Base-by-base conservation (phyloP, 2,329 filamentous ascomycete species). In the Hymenoscyphus albidus region DNA sequence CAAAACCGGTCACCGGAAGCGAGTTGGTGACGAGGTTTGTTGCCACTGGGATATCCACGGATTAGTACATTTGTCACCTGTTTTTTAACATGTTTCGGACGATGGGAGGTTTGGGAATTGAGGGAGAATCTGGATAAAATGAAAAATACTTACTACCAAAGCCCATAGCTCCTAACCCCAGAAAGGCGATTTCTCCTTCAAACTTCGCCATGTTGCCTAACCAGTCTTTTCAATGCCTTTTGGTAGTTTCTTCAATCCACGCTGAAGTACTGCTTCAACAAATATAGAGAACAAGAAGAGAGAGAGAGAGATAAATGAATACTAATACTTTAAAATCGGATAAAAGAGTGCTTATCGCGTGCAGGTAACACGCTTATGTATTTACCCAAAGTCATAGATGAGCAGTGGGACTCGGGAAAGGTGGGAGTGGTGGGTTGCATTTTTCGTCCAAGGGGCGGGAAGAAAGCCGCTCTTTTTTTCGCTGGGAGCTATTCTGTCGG, bases 1-100 rank as follows among this genome's bases (percentile, higher is more conserved):
- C 90, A 74, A 87, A 92, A 63, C 89, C 89, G 27, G 85, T 88
- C 31, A 92, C 88, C 32, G 78, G 66, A 76, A 88, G 90, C 64
- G 88, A 88, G 68, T 84, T 78, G 69, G 86, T 85, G 71, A 92
- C 80, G 57, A 93, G 83, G 74, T 92, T 83, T 65, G 85, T 90
- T 68, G 90, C 90, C 89, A 93, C 61, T 62, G 61, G 4, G 6
- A 12, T 27, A 39, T 31, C 10, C 3, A 27, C 22, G 18, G 12
- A 7, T 62, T 48, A 58, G 22, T 35, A 38, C 22, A 3, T 62
- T 56, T 42, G 10, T 16, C 48, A 14, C 27, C 18, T 56, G 0
- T 27, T 31, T n/a, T n/a, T n/a, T 9, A 12, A 27, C n/a, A 22
- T 18, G 4, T 59, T 18, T 44, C 48, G 18, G 48, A 54, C 48